Conservation (phyloP, 495 filamentous ascomycete genomes). For the Podospora comata region DNA sequence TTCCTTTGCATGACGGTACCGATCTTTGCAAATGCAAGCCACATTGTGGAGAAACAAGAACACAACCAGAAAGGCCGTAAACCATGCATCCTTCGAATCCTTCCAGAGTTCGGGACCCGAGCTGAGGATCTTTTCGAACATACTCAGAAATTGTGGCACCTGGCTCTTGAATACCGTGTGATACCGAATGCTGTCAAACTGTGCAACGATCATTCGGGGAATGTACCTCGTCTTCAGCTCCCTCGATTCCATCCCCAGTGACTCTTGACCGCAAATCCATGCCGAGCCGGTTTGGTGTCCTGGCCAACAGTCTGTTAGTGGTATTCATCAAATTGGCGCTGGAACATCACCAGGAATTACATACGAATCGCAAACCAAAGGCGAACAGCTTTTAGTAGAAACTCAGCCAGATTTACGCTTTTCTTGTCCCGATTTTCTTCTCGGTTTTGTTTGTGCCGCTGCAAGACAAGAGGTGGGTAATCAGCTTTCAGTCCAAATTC, state of each 20-base stretch:
- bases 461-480: background rate
- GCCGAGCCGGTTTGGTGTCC: slow-evolving; percentile 36
- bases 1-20: slow-evolving; percentile 18
- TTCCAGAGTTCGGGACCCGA: slow-evolving; percentile 11
- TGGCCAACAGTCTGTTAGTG: background rate
- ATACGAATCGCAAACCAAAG: slow-evolving; percentile 46
- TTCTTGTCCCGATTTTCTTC: background rate
- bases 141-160: slow-evolving; percentile 19
- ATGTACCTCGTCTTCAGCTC: slow-evolving; percentile 23
- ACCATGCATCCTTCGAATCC: slow-evolving; percentile 34
- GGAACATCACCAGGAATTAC: slow-evolving; percentile 13
- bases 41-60: slow-evolving; percentile 37
- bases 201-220: slow-evolving; percentile 48
- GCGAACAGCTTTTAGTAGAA: slow-evolving; percentile 33
- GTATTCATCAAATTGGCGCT: slow-evolving; percentile 8
- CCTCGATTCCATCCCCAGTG: slow-evolving; percentile 30
- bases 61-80: slow-evolving; percentile 39
- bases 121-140: slow-evolving; percentile 32
- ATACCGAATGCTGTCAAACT: slow-evolving; percentile 46
- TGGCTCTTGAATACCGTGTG: slow-evolving; percentile 26
- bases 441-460: background rate
- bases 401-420: slow-evolving; percentile 17
- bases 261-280: slow-evolving; percentile 34
- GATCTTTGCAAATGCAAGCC: slow-evolving; percentile 21
- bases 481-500: background rate